Conservation (phyloP, 345 rosid species). For the Acer saccharum region DNA sequence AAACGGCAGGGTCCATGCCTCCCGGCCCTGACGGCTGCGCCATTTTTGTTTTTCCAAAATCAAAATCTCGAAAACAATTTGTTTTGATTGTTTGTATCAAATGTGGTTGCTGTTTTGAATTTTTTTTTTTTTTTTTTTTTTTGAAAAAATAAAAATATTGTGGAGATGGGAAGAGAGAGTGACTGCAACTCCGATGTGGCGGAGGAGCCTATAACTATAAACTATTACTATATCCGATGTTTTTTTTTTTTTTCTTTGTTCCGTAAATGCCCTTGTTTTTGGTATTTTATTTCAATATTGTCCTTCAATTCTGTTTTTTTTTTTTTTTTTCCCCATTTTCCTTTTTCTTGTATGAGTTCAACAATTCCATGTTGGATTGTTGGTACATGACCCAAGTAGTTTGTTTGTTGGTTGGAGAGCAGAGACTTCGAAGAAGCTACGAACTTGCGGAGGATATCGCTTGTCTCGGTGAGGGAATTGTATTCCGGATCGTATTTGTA, state of each 20-base stretch:
- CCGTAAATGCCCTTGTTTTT: conserved; percentile 20
- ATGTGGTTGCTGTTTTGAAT: not conserved
- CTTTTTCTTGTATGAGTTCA: no score
- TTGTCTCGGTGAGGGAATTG: no score
- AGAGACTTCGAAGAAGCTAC: no score
- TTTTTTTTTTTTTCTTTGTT: not conserved
- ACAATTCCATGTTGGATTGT: no score
- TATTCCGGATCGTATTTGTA: no score
- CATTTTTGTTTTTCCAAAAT: conserved; percentile 29
- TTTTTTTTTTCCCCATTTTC: no score
- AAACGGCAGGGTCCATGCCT: conserved; percentile 53
- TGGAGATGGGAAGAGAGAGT: not conserved
- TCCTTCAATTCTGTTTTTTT: not conserved
- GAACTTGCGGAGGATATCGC: no score
- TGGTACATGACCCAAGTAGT: no score
- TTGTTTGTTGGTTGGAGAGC: no score
- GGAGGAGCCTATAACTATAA: conserved; percentile 20
- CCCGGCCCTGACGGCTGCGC: conserved; percentile 56
- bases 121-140: no score
- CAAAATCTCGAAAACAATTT: not conserved
- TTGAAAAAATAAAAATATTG: no score
- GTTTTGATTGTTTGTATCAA: not conserved
- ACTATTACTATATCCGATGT: not conserved
- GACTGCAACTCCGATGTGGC: conserved; percentile 35
- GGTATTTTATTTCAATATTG: not conserved